Conservation (phyloP, 768 basidiomycete species). For the Sistotremastrum niveocremeum region DNA sequence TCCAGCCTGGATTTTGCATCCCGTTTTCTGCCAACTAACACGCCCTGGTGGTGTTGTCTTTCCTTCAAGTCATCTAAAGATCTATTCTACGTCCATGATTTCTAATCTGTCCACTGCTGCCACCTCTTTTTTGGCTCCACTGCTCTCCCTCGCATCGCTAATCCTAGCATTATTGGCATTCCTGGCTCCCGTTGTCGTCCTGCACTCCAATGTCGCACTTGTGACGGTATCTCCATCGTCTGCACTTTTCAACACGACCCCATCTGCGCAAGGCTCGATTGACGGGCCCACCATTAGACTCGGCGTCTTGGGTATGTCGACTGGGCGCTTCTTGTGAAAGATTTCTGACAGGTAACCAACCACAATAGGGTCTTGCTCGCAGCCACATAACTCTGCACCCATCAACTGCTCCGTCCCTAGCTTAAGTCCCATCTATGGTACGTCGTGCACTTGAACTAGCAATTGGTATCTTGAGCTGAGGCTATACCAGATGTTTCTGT, state of each 20-base stretch:
- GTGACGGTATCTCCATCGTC: constrained; percentile 50
- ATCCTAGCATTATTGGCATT: constrained; percentile 54
- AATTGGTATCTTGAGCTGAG: background rate
- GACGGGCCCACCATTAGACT: constrained; percentile 62
- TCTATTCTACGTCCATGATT: constrained; percentile 35
- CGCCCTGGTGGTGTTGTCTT: too few species aligned
- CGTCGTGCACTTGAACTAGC: constrained; percentile 9
- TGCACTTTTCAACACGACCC: constrained; percentile 20
- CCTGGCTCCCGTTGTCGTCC: constrained; percentile 48
- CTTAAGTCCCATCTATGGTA: constrained; percentile 51
- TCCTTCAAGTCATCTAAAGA: too few species aligned
- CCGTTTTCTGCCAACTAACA: too few species aligned
- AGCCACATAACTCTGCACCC: constrained; percentile 29
- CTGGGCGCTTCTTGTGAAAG: background rate
- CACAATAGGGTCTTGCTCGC: constrained; percentile 51
- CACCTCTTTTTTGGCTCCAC: constrained; percentile 52
- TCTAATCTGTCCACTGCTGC: constrained; percentile 53
- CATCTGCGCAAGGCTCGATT: constrained; percentile 17
- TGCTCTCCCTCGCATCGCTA: constrained; percentile 51
- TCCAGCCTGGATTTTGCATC: too few species aligned
- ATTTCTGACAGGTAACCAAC: constrained; percentile 1
- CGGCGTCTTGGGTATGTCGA: constrained; percentile 46
- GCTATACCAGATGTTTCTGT: constrained; percentile 43
- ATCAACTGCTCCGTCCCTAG: constrained; percentile 44
- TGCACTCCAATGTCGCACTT: constrained; percentile 50